A percentile compares a stretch with the other conserved stretches of the same genome.
These are phyloP conservation scores for Collybiopsis luxurians DNA, from an alignment of 768 basidiomycete species.

Conservation along the genomic window DNA sequence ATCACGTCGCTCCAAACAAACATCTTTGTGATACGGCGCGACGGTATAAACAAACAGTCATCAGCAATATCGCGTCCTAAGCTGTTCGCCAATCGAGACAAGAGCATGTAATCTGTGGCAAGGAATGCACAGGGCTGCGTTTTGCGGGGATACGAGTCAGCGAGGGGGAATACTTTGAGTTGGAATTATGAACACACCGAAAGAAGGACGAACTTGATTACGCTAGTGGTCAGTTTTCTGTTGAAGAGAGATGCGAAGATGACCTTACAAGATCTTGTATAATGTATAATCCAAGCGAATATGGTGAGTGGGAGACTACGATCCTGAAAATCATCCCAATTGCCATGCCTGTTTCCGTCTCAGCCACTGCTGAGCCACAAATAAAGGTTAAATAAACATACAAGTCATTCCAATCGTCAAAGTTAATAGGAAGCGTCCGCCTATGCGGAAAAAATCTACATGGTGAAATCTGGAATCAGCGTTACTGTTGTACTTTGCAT, in stretches of 20 bases:
- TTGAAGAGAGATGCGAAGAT: background rate
- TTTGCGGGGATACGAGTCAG: background rate
- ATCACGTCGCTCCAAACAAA: constrained; percentile 52
- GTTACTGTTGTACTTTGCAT: no score
- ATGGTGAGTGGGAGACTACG: background rate
- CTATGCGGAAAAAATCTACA: constrained; percentile 5
- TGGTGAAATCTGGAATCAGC: no score
- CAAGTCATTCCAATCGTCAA: constrained; percentile 17
- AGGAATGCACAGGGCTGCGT: constrained; percentile 57
- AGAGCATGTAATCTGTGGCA: constrained; percentile 49
- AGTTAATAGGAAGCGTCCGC: constrained; percentile 8
- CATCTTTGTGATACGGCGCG: constrained; percentile 35
- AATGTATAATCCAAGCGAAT: background rate
- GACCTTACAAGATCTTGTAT: background rate
- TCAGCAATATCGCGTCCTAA: constrained; percentile 30
- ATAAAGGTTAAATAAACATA: background rate
- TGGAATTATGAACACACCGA: background rate
- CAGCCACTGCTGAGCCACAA: background rate
- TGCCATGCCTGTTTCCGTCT: background rate
- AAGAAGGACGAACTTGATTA: background rate
- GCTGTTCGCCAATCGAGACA: constrained; percentile 40
- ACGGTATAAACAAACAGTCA: constrained; percentile 36
- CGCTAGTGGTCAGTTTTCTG: background rate
- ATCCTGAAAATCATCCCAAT: background rate
- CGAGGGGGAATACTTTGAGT: no score